A percentile compares a stretch with the other conserved stretches of the same genome.
Conservation (phyloP, 805 yeast species). For the Saturnispora sekii region DNA sequence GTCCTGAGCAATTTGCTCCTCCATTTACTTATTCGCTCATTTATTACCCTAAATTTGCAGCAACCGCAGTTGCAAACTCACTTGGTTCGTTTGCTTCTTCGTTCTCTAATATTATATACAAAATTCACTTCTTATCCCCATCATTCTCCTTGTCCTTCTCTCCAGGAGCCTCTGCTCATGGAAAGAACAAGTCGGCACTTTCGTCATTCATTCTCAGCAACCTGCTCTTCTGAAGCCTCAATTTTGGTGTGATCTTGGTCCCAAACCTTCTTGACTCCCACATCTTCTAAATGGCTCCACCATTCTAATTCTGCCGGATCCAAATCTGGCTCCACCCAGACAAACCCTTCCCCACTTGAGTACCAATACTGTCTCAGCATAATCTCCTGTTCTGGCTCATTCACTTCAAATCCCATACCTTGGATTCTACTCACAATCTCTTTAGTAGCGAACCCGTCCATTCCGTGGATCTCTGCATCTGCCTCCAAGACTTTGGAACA, state of each 20-base stretch:
- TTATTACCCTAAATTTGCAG: too few species aligned
- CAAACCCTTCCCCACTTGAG: constrained; percentile 76
- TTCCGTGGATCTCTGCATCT: constrained; percentile 45
- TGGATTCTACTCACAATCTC: constrained; percentile 25
- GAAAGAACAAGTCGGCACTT: constrained; percentile 13
- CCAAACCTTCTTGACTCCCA: constrained; percentile 26
- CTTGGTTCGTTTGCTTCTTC: too few species aligned
- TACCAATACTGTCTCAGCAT: constrained; percentile 80
- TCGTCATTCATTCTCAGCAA: constrained; percentile 13
- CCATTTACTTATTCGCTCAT: too few species aligned
- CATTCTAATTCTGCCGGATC: constrained; percentile 65
- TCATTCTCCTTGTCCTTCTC: background rate
- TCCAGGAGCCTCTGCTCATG: constrained; percentile 1
- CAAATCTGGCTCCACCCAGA: constrained; percentile 85
- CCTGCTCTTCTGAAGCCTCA: constrained; percentile 14
- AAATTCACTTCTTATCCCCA: background rate
- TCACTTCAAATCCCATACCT: constrained; percentile 30
- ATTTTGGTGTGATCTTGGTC: constrained; percentile 18
- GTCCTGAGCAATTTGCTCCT: too few species aligned
- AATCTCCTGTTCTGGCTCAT: constrained; percentile 54
- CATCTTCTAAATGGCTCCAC: constrained; percentile 24
- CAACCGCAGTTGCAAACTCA: background rate
- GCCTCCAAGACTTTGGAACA: constrained; percentile 55
- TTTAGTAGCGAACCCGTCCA: constrained; percentile 30
- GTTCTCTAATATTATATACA: too few species aligned